Base-by-base conservation (phyloP, 495 filamentous ascomycete species). In the Neurospora sp. region DNA sequence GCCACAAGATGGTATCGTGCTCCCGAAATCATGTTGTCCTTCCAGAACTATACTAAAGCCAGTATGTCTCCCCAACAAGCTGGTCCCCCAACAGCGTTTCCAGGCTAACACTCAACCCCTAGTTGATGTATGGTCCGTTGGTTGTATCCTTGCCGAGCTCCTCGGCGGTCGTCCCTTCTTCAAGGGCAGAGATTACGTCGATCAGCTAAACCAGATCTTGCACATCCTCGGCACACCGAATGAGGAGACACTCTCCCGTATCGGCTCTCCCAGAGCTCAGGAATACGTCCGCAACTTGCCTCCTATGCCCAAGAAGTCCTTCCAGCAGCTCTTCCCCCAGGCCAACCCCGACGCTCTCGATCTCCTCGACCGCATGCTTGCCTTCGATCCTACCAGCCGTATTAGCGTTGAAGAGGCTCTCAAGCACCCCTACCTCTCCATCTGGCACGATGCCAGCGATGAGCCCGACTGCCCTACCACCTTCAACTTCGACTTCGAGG, bases 41-140 rank as follows among this genome's bases (percentile, higher is more conserved):
- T 99, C 90, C 95, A 98, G 84, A 97, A 95, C 84, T 99, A 99
- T 81, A 99, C 96, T 76, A 98, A 99, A 92, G 96, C 96, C 73
- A 98, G 93, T 97, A 88, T 69, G 93, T 93, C 72, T 42, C 8
- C 46, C 37, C 40, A 39, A 35, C 23, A 62, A 62, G 23, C 23
- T 31, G 12, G 31, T 1, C 6, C 2, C 2, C 12, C 14, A 5
- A 5, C 11, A n/a, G 2, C 35, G 9, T 37, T 71, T 62, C 2
- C 54, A 62, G 27, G 23, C 54, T 62, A 62, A 62, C 54, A 31
- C 11, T 8, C 23, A 54, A n/a, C 38, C 46, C 37, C 72, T 38
- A 97, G 94, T 98, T 82, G 96, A 99, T 79, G 94, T 99, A 38
- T 99, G 96, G 96, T 99, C 96, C 35, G 95, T 99, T 20, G 96